Evolutionary conservation across 768 basidiomycete species (phyloP).

Genomic region (Pleurotus tuoliensis): DNA sequence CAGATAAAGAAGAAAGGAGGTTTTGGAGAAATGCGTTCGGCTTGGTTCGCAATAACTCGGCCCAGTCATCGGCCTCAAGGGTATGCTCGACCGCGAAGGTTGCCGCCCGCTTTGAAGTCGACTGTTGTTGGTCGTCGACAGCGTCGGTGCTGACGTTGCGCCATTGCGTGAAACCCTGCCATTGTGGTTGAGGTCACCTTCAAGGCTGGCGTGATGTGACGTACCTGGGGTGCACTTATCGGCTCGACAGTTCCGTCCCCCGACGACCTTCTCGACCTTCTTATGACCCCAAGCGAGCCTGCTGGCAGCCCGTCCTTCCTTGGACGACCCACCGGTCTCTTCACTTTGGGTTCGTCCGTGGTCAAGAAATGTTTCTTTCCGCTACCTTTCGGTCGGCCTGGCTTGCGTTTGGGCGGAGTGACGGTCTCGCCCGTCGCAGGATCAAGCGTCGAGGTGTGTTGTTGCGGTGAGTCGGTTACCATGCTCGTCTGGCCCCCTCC

Average conservation of each 20-base stretch:
- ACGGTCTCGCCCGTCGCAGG: background rate
- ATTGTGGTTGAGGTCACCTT: background rate
- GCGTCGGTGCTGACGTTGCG: background rate
- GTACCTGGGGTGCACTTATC: background rate
- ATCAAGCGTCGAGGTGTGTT: background rate
- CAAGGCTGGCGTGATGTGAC: background rate
- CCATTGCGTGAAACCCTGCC: constrained; percentile 3
- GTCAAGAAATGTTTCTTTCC: constrained; percentile 59
- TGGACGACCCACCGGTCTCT: constrained; percentile 77
- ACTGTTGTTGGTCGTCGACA: background rate
- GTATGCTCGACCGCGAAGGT: constrained; percentile 45
- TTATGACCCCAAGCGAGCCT: constrained; percentile 51
- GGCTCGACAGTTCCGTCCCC: background rate
- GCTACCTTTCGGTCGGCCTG: constrained; percentile 77
- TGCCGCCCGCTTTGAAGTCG: background rate
- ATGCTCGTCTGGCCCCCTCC: background rate
- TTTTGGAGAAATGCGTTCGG: constrained; percentile 54
- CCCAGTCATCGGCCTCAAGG: constrained; percentile 62
- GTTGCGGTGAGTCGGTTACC: background rate
- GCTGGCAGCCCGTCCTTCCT: constrained; percentile 80
- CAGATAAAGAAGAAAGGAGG: constrained; percentile 53
- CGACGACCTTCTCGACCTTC: constrained; percentile 16
- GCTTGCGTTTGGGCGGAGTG: constrained; percentile 51
- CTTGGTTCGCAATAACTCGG: constrained; percentile 49
- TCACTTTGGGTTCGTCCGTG: constrained; percentile 49